Percentiles rank a stretch among this genome's conserved stretches.
Evolutionary conservation across 225 moss, liverwort and hornwort species (phyloP).

Genomic region (Sphagnum contortum): DNA sequence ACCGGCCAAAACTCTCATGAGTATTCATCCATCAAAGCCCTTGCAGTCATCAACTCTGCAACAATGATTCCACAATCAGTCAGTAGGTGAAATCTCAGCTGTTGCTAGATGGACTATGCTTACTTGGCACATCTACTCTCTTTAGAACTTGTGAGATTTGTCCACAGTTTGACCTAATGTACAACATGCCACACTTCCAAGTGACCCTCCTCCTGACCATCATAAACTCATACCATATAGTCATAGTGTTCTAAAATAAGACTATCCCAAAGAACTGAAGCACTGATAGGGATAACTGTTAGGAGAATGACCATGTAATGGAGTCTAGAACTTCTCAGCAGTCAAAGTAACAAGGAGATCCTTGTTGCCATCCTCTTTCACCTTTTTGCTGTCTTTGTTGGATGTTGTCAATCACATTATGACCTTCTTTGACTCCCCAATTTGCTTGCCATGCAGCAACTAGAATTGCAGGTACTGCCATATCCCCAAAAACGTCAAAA

Average conservation of each 20-base stretch:
- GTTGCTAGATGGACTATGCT: background rate
- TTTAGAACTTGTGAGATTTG: background rate
- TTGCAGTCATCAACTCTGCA: constrained; percentile 77
- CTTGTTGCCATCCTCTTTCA: constrained; percentile 11
- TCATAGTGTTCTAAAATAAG: background rate
- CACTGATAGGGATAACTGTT: too few species aligned
- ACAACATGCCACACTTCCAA: background rate
- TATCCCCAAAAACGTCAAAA: background rate
- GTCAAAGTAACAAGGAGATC: constrained; percentile 59
- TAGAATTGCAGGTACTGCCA: constrained; percentile 59
- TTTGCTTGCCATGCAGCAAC: constrained; percentile 71
- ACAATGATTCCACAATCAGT: background rate
- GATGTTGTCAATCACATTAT: constrained; percentile 56
- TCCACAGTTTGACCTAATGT: too few species aligned
- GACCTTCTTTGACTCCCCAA: constrained; percentile 51
- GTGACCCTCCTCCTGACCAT: too few species aligned
- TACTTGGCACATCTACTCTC: background rate
- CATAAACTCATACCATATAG: background rate
- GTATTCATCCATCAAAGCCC: constrained; percentile 52
- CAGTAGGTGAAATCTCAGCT: background rate
- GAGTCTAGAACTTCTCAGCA: constrained; percentile 75
- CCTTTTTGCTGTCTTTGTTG: constrained; percentile 6
- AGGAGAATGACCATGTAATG: constrained; percentile 46
- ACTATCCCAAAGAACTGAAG: too few species aligned
- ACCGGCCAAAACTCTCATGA: constrained; percentile 7